These are phyloP conservation scores for Daphne laureola DNA, from an alignment of 441 rosid species.

Conservation along the genomic window DNA sequence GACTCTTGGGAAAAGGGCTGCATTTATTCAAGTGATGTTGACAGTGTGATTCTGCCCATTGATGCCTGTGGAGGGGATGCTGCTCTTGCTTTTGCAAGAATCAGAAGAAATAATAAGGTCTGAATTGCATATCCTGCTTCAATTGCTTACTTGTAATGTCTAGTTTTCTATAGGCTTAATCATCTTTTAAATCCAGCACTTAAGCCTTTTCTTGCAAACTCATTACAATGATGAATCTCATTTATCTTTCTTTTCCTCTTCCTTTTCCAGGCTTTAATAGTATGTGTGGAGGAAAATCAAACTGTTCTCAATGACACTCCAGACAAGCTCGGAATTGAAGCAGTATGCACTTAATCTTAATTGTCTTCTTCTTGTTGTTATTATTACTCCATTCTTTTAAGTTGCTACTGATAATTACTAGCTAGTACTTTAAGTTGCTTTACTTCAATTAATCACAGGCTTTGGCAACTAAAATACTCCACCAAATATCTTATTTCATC, in stretches of 20 bases:
- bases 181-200: background rate
- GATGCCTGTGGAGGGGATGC: conserved; percentile 59
- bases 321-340: conserved; percentile 46
- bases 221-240: background rate
- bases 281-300: conserved; percentile 56
- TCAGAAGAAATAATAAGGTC: conserved; percentile 36
- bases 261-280: conserved; percentile 41
- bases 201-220: conserved; percentile 3
- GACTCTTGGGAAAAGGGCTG: conserved; percentile 26
- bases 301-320: conserved; percentile 47
- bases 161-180: conserved; percentile 1
- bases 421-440: no score
- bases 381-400: no score
- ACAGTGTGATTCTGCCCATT: conserved; percentile 44
- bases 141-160: background rate
- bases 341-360: conserved; percentile 23
- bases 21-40: conserved; percentile 40
- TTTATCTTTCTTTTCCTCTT: background rate
- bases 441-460: no score
- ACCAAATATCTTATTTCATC: conserved; percentile 6
- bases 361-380: background rate
- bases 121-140: conserved; percentile 2
- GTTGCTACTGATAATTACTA: no score
- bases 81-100: conserved; percentile 49
- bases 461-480: background rate